Base-by-base conservation (phyloP, 1,139 yeast genomes). In the Candida frijolesensis region DNA sequence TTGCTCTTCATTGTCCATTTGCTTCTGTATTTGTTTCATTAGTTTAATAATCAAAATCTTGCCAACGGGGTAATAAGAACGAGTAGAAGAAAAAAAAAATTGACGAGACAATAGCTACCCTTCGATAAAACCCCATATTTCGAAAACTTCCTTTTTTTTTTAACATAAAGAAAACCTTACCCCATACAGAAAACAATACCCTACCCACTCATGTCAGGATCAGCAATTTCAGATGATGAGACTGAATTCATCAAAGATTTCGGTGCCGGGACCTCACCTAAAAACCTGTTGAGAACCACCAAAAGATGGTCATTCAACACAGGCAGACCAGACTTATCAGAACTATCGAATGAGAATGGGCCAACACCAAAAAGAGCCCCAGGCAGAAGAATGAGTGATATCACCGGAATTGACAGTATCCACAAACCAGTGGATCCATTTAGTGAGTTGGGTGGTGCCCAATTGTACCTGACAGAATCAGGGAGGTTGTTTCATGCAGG, bases 401-500 rank as follows among this genome's bases (percentile, higher is more conserved):
- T 72, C 19, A 69, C 74, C 3, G 76, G 76, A 25, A 70, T 60
- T 29, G 87, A 83, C 60, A 83, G 80, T 18, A 83, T 83, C 42
- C 87, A 83, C 58, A 74, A 74, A 44, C 76, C 74, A 47, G 72
- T 81, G 44, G 79, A 80, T 49, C 76, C 80, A 25, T 66, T 68
- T 51, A 78, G 79, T 57, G 78, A 82, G 35, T 50, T 54, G 18
- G 79, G 90, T 5, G 94, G 96, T 0, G 97, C 96, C 0, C 98
- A 92, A 68, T 74, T 91, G 48, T 92, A 92, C 64, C 85, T 95
- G 12, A 92, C 97, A 0, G 96, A 90, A 56, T 83, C 91, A 0
- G 97, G 97, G 0, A 78, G 90, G 54, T 75, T 95, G 60, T 94
- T 89, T 71, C 98, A 94, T 62, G 98, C 99, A 3, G 99, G 99